phyloP scores from a whole-genome alignment of 352 stramenopile genomes.

The Pelagophyceae sp. region DNA sequence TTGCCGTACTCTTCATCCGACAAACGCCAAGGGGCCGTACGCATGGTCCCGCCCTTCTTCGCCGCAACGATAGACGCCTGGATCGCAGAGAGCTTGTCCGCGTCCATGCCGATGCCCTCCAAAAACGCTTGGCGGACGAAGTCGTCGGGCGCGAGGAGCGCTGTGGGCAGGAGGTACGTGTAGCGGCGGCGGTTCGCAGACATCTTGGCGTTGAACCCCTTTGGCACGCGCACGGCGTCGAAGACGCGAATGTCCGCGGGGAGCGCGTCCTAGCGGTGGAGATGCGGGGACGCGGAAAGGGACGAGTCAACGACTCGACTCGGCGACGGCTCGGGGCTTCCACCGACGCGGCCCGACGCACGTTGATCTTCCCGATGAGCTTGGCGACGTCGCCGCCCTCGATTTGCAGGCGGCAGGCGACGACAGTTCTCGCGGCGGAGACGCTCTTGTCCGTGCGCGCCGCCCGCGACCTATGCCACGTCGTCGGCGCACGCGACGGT shows the following conservation, averaged over 20 bases:
- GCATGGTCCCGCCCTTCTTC: slow-evolving; percentile 35
- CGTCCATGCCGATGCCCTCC: not conserved
- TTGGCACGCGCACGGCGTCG: slow-evolving; percentile 63
- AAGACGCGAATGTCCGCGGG: slow-evolving; percentile 9
- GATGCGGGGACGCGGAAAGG: too few relatives aligned
- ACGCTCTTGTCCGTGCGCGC: slow-evolving; percentile 79
- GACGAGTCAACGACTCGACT: too few relatives aligned
- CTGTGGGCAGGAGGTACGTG: slow-evolving; percentile 75
- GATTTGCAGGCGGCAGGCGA: slow-evolving; percentile 66
- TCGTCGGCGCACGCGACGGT: too few relatives aligned
- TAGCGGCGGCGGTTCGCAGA: slow-evolving; percentile 74
- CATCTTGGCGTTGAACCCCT: slow-evolving; percentile 78
- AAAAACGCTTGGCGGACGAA: slow-evolving; percentile 26
- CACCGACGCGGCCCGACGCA: too few relatives aligned
- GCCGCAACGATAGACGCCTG: slow-evolving; percentile 4
- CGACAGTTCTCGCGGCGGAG: slow-evolving; percentile 66
- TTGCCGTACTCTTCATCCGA: not conserved
- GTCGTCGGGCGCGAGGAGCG: slow-evolving; percentile 54
- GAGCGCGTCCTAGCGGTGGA: too few relatives aligned
- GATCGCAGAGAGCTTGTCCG: not conserved
- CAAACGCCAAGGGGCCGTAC: too few relatives aligned
- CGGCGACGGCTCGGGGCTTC: too few relatives aligned
- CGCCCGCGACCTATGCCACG: slow-evolving; percentile 47
- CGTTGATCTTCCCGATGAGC: not conserved
- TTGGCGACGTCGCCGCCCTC: slow-evolving; percentile 28